phyloP scores from a whole-genome alignment of 805 yeast genomes.

The Isabelozyma rhagii region DNA sequence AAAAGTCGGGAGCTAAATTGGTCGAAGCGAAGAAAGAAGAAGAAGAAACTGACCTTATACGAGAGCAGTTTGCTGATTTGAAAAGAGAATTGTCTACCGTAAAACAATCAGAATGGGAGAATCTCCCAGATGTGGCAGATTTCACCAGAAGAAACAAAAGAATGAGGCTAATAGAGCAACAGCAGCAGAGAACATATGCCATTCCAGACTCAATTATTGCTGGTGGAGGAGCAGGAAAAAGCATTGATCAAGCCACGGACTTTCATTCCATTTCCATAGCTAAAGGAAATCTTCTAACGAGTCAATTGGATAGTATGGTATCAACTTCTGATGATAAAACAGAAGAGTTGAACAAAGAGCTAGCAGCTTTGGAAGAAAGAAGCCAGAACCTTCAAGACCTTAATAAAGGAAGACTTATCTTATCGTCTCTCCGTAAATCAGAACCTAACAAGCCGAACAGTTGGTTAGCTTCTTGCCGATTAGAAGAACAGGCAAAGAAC shows the following conservation, averaged over 20 bases:
- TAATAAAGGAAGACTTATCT: slow-evolving; percentile 53
- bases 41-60: slow-evolving; percentile 11
- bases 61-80: slow-evolving; percentile 58
- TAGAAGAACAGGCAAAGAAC: slow-evolving; percentile 66
- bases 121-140: slow-evolving; percentile 85
- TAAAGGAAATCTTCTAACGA: slow-evolving; percentile 54
- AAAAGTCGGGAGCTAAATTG: slow-evolving; percentile 8
- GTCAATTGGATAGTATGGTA: slow-evolving; percentile 44
- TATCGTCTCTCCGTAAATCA: slow-evolving; percentile 65
- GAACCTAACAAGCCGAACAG: slow-evolving; percentile 73
- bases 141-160: slow-evolving; percentile 79
- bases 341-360: slow-evolving; percentile 31
- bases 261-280: slow-evolving; percentile 60
- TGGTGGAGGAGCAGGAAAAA: slow-evolving; percentile 11
- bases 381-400: slow-evolving; percentile 37
- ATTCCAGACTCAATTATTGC: slow-evolving; percentile 71
- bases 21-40: slow-evolving; percentile 2
- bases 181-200: slow-evolving; percentile 70
- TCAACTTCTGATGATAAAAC: slow-evolving; percentile 11
- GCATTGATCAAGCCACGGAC: slow-evolving; percentile 28
- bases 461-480: slow-evolving; percentile 83
- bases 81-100: slow-evolving; percentile 60
- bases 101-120: slow-evolving; percentile 72
- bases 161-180: slow-evolving; percentile 56
- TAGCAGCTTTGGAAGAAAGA: slow-evolving; percentile 17